Evolutionary conservation across 2,329 filamentous ascomycete genomes (phyloP), one percentile per base, ranked within the genome.

Genomic region (Xylariaceae sp.): DNA sequence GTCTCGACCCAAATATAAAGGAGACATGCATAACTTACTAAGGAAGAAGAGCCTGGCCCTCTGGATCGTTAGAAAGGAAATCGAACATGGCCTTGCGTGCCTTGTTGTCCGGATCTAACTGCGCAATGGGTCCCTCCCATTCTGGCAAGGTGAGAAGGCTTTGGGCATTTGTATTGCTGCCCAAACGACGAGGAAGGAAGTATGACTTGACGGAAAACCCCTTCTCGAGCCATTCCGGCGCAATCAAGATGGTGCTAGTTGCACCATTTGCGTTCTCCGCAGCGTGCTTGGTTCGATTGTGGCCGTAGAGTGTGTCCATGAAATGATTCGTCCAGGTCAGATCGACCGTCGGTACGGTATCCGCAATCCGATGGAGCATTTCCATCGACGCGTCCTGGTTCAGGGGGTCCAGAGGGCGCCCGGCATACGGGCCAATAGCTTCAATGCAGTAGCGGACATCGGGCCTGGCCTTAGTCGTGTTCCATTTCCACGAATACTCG

Each of bases 401-500:
- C 13, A 47, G 28, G 6, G 45, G 45, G 45, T 47, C 45, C 17
- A 47, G 45, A 19, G 45, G 13, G 7, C 28, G 6, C 7, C 45
- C 45, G 31, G 45, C 14, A 19, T 36, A 38, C 36, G 16, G 13
- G 31, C 36, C 22, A 6, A 47, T 47, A 10, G 45, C n/a, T 31
- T 47, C 45, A 10, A 38, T 16, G 14, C 31, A 47, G 31, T 47
- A 47, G 13, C 45, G 45, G 28, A 47, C 22, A 18, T 47, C 45
- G 19, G 45, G 45, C 31, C 38, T 33, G 13, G 16, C 31, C 10
- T 11, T 28, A 7, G 22, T 7, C 7, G 34, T 38, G 34, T 47
- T 47, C 45, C 45, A 47, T 39, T 47, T 47, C 45, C 45, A 47
- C 36, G 45, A 47, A n/a, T 47, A 47, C 34, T 47, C 45, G 11